These are phyloP conservation scores for Yamadazyma triangularis DNA, from an alignment of 1,139 yeast species.

Conservation along the genomic window DNA sequence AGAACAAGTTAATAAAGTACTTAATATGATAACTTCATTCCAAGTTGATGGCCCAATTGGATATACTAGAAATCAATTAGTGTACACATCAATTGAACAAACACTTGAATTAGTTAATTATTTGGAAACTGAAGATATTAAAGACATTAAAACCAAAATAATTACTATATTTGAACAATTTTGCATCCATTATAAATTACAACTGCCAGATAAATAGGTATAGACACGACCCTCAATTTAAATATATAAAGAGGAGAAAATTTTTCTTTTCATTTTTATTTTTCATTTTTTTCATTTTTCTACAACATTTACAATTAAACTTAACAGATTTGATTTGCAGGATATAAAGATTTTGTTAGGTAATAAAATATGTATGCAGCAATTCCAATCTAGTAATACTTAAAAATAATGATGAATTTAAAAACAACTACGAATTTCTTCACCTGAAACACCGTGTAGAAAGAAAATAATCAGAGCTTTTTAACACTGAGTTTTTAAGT, in stretches of 20 bases:
- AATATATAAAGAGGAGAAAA: neutral
- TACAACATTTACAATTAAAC: too few species aligned
- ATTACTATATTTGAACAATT: too few species aligned
- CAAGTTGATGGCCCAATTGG: constrained; percentile 1
- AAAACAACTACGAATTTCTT: constrained; percentile 57
- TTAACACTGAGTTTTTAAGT: constrained; percentile 50
- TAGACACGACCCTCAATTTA: neutral
- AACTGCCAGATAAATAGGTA: too few species aligned
- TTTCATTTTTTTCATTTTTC: too few species aligned
- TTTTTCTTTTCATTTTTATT: neutral
- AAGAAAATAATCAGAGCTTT: constrained; percentile 61
- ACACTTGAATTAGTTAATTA: neutral
- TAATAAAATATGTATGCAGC: neutral
- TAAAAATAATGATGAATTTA: constrained; percentile 36
- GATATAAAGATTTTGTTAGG: neutral
- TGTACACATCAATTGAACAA: constrained; percentile 1
- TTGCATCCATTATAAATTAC: too few species aligned
- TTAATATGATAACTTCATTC: neutral
- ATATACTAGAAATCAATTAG: constrained; percentile 1
- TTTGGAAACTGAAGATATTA: too few species aligned
- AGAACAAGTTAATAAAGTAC: neutral
- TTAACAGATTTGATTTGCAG: neutral
- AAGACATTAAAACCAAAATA: too few species aligned
- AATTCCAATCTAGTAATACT: constrained; percentile 1
- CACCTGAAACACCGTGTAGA: constrained; percentile 61